A percentile compares a stretch with the other conserved stretches of the same genome.
Evolutionary conservation across 345 rosid genomes (phyloP).

Genomic region (Balakata baccata): DNA sequence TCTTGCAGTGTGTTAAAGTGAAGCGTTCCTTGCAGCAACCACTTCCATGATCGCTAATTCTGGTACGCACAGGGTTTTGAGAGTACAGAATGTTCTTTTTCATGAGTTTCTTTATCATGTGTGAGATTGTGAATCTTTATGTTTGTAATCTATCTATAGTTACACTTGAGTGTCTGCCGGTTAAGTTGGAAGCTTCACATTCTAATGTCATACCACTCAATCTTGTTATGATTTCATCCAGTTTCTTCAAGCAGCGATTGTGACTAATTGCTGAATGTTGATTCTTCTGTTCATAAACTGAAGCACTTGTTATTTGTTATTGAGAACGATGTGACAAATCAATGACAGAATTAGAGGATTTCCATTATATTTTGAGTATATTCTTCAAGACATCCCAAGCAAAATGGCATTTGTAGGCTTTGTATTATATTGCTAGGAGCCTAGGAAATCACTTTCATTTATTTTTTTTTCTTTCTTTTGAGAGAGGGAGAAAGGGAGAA

Average conservation of each 20-base stretch:
- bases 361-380: too few species aligned
- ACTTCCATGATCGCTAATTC: constrained; percentile 7
- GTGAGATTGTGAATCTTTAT: background rate
- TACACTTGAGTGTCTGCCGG: background rate
- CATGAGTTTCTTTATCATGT: background rate
- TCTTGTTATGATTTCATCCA: background rate
- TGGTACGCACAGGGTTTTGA: background rate
- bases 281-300: background rate
- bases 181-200: background rate
- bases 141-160: background rate
- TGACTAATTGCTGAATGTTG: background rate
- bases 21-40: background rate
- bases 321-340: background rate
- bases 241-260: background rate
- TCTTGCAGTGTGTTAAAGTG: constrained; percentile 45
- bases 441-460: too few species aligned
- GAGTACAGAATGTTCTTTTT: background rate
- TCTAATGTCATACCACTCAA: background rate
- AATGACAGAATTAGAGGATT: too few species aligned
- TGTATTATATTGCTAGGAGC: too few species aligned
- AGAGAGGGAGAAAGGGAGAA: too few species aligned
- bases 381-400: too few species aligned
- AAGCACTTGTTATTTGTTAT: background rate
- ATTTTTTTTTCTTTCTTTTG: too few species aligned
- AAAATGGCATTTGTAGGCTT: too few species aligned